Evolutionary conservation across 164 flowering plant genomes (phyloP), one percentile per base, ranked within the genome.

Genomic region (Annona squamosa): DNA sequence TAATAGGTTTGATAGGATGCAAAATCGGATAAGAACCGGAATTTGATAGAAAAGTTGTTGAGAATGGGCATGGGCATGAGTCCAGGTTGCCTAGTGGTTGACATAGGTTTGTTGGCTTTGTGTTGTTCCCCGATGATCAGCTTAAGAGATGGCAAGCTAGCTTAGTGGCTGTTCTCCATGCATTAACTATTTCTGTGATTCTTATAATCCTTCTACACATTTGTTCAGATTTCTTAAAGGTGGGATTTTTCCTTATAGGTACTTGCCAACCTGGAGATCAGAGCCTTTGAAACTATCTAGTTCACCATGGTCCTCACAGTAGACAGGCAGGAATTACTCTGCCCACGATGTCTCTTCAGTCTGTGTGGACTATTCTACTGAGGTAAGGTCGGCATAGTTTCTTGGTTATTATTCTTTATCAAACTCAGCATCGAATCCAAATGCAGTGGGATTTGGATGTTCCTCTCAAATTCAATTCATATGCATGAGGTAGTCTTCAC

Each of bases 241-340:
- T 47, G 90, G 97, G 45, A 90, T 84, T 75, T 90, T 93, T 76
- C 98, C 98, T 80, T 96, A 96, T 42, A 93, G 90, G 77, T 86
- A 90, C 61, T 77, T 91, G 77, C 71, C 90, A 73, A 86, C 88
- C 46, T 81, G 90, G 65, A 87, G 88, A 75, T 72, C 93, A 72
- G 94, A 89, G 66, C 90, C 90, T 61, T 45, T 79, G 48, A 83
- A 80, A 72, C 77, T 77, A 56, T 68, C 86, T 45, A 68, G 76
- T 72, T 45, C 72, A 48, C 70, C 72, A 45, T 80, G 73, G 37
- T 68, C 5, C 6, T 83, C 90, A 48, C 87, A 89, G 5, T 82
- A 68, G 70, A 77, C 71, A 72, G 84, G 57, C 48, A 82, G 86
- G 79, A 89, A 91, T 75, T 80, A 75, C n/a, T 84, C 91, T 16